A percentile compares a stretch with the other conserved stretches of the same genome.
Conservation (phyloP, 192 early-diverging fungal species). For the Obelidium mucronatum region DNA sequence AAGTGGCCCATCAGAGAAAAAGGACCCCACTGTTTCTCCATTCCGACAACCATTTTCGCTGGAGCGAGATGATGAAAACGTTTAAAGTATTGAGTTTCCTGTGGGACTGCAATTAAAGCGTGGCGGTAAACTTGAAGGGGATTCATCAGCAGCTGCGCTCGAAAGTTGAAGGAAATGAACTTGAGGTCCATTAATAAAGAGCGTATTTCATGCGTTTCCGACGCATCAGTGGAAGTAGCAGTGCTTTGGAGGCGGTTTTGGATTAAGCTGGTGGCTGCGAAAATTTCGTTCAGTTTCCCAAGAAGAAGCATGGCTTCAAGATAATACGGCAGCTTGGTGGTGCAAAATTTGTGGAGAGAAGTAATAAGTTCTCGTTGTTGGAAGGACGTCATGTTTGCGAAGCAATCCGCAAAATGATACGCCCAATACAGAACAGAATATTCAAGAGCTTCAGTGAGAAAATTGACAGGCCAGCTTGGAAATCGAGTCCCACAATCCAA, state of each 20-base stretch:
- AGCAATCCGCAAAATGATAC: no score
- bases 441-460: background rate
- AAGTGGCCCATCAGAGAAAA: conserved; percentile 30
- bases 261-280: background rate
- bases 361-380: background rate
- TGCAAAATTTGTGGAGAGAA: conserved; percentile 1
- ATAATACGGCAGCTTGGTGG: background rate
- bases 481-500: background rate
- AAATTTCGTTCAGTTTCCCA: background rate
- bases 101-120: background rate
- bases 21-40: background rate
- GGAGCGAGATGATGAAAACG: background rate
- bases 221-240: background rate
- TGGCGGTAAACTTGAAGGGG: conserved; percentile 7
- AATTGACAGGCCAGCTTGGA: background rate
- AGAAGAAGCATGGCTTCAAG: background rate
- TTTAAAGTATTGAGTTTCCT: background rate
- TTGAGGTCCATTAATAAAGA: background rate
- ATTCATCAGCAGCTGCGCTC: conserved; percentile 2
- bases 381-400: background rate
- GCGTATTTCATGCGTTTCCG: background rate
- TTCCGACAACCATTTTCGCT: background rate
- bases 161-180: background rate
- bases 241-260: background rate
- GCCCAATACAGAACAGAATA: conserved; percentile 12